Evolutionary conservation across 352 stramenopile genomes (phyloP), one percentile per base, ranked within the genome.

Genomic region (Pythium myriotylum): DNA sequence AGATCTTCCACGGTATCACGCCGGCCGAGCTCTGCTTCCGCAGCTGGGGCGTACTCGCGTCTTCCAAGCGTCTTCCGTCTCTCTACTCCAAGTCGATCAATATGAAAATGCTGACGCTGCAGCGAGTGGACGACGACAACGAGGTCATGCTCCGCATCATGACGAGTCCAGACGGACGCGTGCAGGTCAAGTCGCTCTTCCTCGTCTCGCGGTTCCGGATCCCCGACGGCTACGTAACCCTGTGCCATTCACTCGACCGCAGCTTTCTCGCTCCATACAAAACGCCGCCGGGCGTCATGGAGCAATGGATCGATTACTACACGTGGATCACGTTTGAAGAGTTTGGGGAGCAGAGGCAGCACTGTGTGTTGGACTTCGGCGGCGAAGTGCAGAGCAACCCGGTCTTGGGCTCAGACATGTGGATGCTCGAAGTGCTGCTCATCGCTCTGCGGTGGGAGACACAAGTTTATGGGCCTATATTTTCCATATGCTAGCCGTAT

Each of bases 361-460:
- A 64, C 57, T 64, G 57, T 33, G 13, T 47, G 4, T 16, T 67
- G 12, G 26, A 57, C 14, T 72, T 67, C 46, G 64, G 53, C 17
- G 58, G 58, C 10, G 45, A 64, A 37, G 57, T 72, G 3, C 51
- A 60, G n/a, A 53, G 51, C 22, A 67, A 45, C 20, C 27, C 53
- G 0, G 57, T 67, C 0, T 5, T 55, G 0, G 49, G 54, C 12
- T 55, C 52, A 22, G 52, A 59, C 23, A 48, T 59, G 45, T 72
- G 64, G 64, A 71, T 71, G 64, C 26, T 71, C 26, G 64, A 71
- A 24, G 27, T 71, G 37, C 40, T 71, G 29, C 37, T 71, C 17
- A 62, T 66, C 32, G 52, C 29, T 8, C 27, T 67, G 27, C 64
- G 58, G 22, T 71, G 64, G 56, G 64, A 71, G 29, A 26, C 7